Base-by-base conservation (phyloP, 2,329 filamentous ascomycete species). In the Pseudocercospora cruenta region DNA sequence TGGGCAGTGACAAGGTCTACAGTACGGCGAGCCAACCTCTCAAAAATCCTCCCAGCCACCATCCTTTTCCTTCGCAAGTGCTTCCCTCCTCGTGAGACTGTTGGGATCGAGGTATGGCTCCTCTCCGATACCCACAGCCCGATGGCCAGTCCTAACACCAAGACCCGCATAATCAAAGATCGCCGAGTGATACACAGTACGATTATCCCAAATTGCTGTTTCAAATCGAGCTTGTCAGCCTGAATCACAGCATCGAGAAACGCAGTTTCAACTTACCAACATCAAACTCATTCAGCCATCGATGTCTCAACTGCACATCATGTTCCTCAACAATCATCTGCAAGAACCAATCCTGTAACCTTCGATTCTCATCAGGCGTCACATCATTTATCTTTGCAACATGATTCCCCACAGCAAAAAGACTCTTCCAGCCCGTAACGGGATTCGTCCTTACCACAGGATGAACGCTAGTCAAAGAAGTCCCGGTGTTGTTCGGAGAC, bases 121-220 rank as follows among this genome's bases (percentile, higher is more conserved):
- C 80, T 84, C 87, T n/a, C 82, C 87, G 3, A 87, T 80, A 5
- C 82, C 84, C 9, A 88, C 86, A 0, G 83, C 80, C 19, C 87
- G 73, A 73, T 87, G 81, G 26, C 85, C 82, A 54, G 81, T 80
- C 54, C 87, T 78, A 21, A 83, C 79, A 0, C 85, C 86, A 21
- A 83, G 79, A 14, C 80, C 81, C 9, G 82, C 81, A 53, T 89
- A 90, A 69, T 91, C 88, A 67, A 86, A 88, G 0, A 86, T 90
- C 0, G 87, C 87, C 45, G 83, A 84, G 69, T 88, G 87, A 75
- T 85, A 88, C 1, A 79, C 83, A 24, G 28, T 57, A 16, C 60
- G 60, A 45, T 62, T 62, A 22, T 62, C 49, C 60, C 60, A 62
- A 14, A 62, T 55, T 6, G 49, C 60, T 45, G 14, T 36, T 16